These are phyloP conservation scores for Schwanniomyces pseudopolymorphus DNA, from an alignment of 805 yeast genomes.

Conservation along the genomic window DNA sequence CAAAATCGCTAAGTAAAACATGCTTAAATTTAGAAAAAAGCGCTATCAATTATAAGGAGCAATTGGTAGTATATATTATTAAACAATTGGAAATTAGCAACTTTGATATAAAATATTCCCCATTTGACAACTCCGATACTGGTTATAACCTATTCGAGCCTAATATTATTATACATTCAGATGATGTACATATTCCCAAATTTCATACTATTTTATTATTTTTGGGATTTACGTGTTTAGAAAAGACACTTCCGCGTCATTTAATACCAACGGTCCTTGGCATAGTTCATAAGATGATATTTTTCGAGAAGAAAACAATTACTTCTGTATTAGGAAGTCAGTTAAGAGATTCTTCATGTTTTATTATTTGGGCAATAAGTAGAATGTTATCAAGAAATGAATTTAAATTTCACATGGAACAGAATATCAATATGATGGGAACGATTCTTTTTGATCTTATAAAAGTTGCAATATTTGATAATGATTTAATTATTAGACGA, in stretches of 20 bases:
- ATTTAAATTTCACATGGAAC: slow-evolving; percentile 6
- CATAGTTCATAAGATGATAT: slow-evolving; percentile 46
- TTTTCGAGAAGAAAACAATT: slow-evolving; percentile 56
- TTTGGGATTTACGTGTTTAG: slow-evolving; percentile 44
- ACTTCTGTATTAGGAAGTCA: slow-evolving; percentile 60
- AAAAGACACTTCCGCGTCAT: slow-evolving; percentile 21
- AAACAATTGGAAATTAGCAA: slow-evolving; percentile 27
- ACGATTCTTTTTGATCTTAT: slow-evolving; percentile 39
- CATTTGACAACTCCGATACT: not conserved
- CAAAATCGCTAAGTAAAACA: slow-evolving; percentile 63
- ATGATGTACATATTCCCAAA: slow-evolving; percentile 36
- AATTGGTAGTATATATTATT: slow-evolving; percentile 36
- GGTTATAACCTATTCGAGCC: slow-evolving; percentile 3
- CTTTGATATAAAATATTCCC: slow-evolving; percentile 1
- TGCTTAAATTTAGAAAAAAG: slow-evolving; percentile 29
- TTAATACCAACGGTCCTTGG: slow-evolving; percentile 25
- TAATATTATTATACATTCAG: slow-evolving; percentile 20
- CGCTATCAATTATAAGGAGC: slow-evolving; percentile 41
- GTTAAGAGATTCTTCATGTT: slow-evolving; percentile 83
- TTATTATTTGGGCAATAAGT: slow-evolving; percentile 76
- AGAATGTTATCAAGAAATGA: slow-evolving; percentile 31
- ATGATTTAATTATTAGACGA: slow-evolving; percentile 70
- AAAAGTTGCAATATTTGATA: slow-evolving; percentile 62
- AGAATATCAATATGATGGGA: slow-evolving; percentile 15
- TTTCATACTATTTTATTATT: slow-evolving; percentile 62